These are phyloP conservation scores for Debaryomyces castellii DNA, from an alignment of 805 yeast species.

Conservation along the genomic window DNA sequence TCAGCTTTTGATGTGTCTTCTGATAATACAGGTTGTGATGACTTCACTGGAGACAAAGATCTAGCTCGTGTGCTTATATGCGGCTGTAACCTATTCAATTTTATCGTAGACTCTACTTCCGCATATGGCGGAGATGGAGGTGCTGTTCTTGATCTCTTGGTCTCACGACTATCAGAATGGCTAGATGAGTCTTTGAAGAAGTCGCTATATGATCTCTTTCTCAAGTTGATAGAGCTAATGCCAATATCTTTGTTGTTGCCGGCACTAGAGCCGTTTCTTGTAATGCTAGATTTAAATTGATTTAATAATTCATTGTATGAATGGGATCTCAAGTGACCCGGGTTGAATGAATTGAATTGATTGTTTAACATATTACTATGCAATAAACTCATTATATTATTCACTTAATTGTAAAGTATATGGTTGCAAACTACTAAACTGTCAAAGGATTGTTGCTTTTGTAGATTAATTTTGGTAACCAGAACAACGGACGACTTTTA, in stretches of 20 bases:
- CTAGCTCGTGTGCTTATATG: constrained; percentile 17
- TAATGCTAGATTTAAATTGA: constrained; percentile 19
- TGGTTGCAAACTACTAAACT: constrained; percentile 7
- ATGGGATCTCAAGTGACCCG: constrained; percentile 32
- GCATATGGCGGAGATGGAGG: constrained; percentile 42
- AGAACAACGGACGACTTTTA: constrained; percentile 4
- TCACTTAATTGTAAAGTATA: constrained; percentile 1
- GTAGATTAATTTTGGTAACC: constrained; percentile 4
- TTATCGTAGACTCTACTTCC: background rate
- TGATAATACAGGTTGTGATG: background rate
- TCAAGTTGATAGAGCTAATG: constrained; percentile 7
- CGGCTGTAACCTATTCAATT: background rate
- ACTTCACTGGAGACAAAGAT: constrained; percentile 26
- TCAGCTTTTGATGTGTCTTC: background rate
- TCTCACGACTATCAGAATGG: background rate
- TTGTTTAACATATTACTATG: constrained; percentile 29
- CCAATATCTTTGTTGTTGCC: constrained; percentile 1
- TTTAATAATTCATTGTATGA: constrained; percentile 34
- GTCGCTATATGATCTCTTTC: constrained; percentile 31
- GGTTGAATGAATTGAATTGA: constrained; percentile 26
- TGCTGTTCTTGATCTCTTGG: constrained; percentile 45
- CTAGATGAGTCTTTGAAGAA: constrained; percentile 10
- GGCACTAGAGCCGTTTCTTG: constrained; percentile 1
- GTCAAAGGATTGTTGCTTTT: background rate
- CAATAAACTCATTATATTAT: constrained; percentile 29